Percentiles rank a stretch among this genome's conserved stretches.
phyloP scores from a whole-genome alignment of 768 basidiomycete genomes.

The Agaricus blazei region DNA sequence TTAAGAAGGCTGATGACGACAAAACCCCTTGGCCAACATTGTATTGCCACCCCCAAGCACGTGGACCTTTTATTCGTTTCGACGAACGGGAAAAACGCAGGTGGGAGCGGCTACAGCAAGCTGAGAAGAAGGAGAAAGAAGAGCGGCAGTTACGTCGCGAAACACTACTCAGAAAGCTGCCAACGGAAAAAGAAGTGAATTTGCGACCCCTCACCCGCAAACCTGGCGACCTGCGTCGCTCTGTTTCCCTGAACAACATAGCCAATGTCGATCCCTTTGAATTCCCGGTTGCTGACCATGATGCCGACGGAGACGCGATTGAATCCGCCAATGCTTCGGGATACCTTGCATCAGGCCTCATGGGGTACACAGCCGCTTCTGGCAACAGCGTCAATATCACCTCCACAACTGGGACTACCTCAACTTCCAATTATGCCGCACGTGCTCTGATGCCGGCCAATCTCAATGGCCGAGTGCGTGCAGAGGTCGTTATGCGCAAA shows the following conservation, averaged over 20 bases:
- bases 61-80: conserved; percentile 72
- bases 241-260: conserved; percentile 75
- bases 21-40: conserved; percentile 79
- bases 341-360: conserved; percentile 51
- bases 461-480: conserved; percentile 52
- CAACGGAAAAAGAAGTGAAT: background rate
- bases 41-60: conserved; percentile 67
- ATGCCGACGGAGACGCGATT: conserved; percentile 18
- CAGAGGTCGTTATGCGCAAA: conserved; percentile 45
- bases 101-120: conserved; percentile 54
- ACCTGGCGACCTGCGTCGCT: conserved; percentile 59
- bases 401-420: conserved; percentile 85
- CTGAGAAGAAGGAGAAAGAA: conserved; percentile 40
- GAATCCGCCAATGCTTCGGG: conserved; percentile 69
- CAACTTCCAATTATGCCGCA: conserved; percentile 45
- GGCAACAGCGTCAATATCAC: conserved; percentile 94
- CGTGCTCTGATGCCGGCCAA: conserved; percentile 45
- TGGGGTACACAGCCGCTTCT: conserved; percentile 80
- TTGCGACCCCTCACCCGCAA: conserved; percentile 3
- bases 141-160: conserved; percentile 12
- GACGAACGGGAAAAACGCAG: conserved; percentile 69
- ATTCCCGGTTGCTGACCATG: background rate
- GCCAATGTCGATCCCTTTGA: conserved; percentile 25
- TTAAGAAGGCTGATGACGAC: conserved; percentile 43
- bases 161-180: background rate